Conservation (phyloP, 306 rosid species). For the Carpinus viminea region DNA sequence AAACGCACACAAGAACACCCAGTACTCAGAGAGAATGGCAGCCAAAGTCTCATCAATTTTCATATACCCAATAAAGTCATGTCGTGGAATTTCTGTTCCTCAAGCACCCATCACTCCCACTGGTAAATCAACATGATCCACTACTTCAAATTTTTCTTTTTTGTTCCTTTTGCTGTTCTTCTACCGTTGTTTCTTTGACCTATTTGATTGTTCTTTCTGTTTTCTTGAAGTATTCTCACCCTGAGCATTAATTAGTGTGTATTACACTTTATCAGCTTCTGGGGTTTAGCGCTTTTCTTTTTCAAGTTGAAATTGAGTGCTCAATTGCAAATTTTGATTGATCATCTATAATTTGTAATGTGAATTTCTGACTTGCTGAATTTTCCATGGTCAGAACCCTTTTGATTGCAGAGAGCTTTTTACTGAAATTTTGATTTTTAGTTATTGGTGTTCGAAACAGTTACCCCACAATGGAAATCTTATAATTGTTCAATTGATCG, state of each 20-base stretch:
- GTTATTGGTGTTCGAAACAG: no score
- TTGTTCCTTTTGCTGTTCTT: not conserved
- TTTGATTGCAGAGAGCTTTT: no score
- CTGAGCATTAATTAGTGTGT: not conserved
- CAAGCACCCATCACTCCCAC: conserved; percentile 71
- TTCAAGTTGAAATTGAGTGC: not conserved
- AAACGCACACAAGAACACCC: not conserved
- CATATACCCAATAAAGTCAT: conserved; percentile 81
- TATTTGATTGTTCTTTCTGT: not conserved
- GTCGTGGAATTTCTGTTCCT: conserved; percentile 80
- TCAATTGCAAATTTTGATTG: not conserved
- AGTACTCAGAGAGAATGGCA: conserved; percentile 10
- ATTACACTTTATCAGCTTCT: not conserved
- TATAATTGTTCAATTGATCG: not conserved
- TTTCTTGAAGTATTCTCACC: not conserved
- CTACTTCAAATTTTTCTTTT: not conserved
- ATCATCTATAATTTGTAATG: not conserved
- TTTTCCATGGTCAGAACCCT: not conserved
- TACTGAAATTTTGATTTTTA: not conserved
- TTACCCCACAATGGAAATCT: not conserved
- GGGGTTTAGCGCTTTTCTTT: not conserved
- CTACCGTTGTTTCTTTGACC: not conserved
- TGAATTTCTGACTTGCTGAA: not conserved
- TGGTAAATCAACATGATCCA: conserved; percentile 31
- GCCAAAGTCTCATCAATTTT: conserved; percentile 51